These are phyloP conservation scores for Auricularia sp. DNA, from an alignment of 768 basidiomycete species.

Conservation along the genomic window DNA sequence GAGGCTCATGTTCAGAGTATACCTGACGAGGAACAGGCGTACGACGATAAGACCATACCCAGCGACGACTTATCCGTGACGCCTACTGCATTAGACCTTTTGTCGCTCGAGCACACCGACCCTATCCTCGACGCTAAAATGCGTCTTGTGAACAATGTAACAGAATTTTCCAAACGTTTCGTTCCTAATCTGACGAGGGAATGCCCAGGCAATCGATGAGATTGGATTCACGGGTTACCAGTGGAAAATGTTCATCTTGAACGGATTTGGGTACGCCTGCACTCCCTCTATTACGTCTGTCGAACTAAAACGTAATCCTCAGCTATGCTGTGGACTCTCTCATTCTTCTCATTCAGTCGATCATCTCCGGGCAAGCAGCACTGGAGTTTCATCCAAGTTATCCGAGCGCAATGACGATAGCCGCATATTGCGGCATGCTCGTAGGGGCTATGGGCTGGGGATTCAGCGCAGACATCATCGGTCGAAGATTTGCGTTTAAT, in stretches of 20 bases:
- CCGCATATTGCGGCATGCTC: slow-evolving; percentile 44
- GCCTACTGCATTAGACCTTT: background rate
- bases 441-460: slow-evolving; percentile 42
- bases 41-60: background rate
- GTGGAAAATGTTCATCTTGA: background rate
- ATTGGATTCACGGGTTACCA: background rate
- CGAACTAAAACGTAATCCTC: background rate
- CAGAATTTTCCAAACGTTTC: background rate
- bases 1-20: too few species aligned
- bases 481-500: slow-evolving; percentile 42
- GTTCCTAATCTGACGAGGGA: background rate
- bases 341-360: background rate
- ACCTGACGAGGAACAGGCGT: background rate
- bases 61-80: background rate
- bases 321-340: background rate
- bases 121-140: background rate
- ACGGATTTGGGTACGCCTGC: background rate
- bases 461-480: slow-evolving; percentile 43
- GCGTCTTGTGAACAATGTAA: slow-evolving; percentile 1
- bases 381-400: background rate
- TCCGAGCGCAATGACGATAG: slow-evolving; percentile 27
- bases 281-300: background rate
- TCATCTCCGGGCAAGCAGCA: background rate
- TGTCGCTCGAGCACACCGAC: slow-evolving; percentile 1
- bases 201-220: background rate